Conservation (phyloP, 768 basidiomycete species). For the Jaapia argillacea region DNA sequence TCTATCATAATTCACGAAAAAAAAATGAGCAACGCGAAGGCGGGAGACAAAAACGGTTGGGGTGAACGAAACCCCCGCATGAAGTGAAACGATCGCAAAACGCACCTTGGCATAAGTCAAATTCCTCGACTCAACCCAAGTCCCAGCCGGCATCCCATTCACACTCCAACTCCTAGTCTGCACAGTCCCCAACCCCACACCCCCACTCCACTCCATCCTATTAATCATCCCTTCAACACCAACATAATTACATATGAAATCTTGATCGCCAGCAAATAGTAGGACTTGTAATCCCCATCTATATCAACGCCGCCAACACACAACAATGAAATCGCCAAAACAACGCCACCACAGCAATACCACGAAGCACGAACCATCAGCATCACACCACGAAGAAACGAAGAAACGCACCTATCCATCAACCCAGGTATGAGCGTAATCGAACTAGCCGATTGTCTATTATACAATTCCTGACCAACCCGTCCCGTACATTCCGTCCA, state of each 20-base stretch:
- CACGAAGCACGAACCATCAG: too few relatives aligned
- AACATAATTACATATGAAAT: constrained; percentile 92
- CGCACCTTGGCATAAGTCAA: constrained; percentile 86
- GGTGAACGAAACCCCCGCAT: not conserved
- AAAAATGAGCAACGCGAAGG: not conserved
- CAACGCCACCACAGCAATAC: too few relatives aligned
- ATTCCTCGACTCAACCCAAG: constrained; percentile 85
- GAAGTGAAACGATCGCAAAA: not conserved
- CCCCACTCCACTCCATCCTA: constrained; percentile 79
- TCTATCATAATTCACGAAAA: constrained; percentile 28
- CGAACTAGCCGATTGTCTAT: constrained; percentile 50
- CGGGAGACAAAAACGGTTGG: too few relatives aligned
- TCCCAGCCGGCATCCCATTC: constrained; percentile 68
- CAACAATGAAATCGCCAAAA: too few relatives aligned
- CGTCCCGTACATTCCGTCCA: constrained; percentile 83
- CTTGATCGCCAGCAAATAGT: constrained; percentile 92
- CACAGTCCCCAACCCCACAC: constrained; percentile 65
- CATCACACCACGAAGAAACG: too few relatives aligned
- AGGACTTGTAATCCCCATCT: constrained; percentile 83
- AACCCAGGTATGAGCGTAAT: constrained; percentile 71
- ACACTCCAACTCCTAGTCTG: constrained; percentile 71
- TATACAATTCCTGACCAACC: constrained; percentile 54
- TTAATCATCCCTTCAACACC: constrained; percentile 85
- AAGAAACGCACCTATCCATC: too few relatives aligned
- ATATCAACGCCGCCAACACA: too few relatives aligned